Percentiles rank a stretch among this genome's conserved stretches.
phyloP scores from a whole-genome alignment of 805 yeast species.

The Alloascoidea africana region DNA sequence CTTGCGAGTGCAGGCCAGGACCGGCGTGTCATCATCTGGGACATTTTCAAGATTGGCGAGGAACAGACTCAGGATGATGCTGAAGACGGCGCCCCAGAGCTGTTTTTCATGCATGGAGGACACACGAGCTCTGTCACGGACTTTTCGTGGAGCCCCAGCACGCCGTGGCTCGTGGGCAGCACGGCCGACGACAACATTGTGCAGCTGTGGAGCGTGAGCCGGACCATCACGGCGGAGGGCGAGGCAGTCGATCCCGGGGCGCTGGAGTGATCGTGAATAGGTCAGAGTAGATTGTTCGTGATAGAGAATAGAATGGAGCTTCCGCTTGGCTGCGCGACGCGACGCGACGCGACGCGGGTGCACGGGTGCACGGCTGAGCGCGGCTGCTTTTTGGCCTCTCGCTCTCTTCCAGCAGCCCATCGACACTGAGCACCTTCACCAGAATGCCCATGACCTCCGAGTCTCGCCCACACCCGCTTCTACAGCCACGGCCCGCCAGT shows the following conservation, averaged over 20 bases:
- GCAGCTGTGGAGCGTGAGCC: slow-evolving; percentile 32
- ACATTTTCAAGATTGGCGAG: slow-evolving; percentile 61
- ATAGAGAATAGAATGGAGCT: too few species aligned
- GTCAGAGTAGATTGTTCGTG: too few species aligned
- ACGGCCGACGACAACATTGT: slow-evolving; percentile 47
- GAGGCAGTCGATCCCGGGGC: background rate
- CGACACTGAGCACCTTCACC: too few species aligned
- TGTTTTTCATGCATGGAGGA: slow-evolving; percentile 87
- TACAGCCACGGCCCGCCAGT: too few species aligned
- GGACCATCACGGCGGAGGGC: background rate
- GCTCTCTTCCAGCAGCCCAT: too few species aligned
- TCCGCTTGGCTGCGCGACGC: too few species aligned
- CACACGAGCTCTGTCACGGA: slow-evolving; percentile 70
- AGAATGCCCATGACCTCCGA: too few species aligned
- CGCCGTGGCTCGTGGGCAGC: slow-evolving; percentile 66
- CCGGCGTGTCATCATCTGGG: slow-evolving; percentile 72
- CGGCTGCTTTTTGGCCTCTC: too few species aligned
- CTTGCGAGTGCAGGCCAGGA: slow-evolving; percentile 58
- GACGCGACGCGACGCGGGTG: too few species aligned
- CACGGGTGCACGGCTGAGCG: too few species aligned
- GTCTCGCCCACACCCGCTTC: too few species aligned
- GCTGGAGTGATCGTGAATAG: too few species aligned
- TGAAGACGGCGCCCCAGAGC: slow-evolving; percentile 82
- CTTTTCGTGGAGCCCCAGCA: slow-evolving; percentile 46
- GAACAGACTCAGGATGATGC: slow-evolving; percentile 81